Conservation (phyloP, 768 basidiomycete species). For the Boletus rufocinnamomeus region DNA sequence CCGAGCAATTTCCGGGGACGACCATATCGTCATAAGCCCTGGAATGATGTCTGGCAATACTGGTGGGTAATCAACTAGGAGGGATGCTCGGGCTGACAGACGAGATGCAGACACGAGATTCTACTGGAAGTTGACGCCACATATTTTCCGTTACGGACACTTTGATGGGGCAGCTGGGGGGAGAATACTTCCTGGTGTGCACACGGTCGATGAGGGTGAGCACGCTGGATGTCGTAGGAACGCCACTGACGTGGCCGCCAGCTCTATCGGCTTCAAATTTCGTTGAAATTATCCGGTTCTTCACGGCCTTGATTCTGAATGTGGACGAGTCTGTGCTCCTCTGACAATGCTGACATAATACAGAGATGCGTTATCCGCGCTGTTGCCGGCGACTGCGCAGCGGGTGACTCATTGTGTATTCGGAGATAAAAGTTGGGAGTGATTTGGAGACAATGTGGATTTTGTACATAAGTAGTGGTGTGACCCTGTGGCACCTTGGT, state of each 20-base stretch:
- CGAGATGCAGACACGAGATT: slow-evolving; percentile 41
- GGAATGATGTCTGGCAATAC: slow-evolving; percentile 64
- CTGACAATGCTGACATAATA: neutral
- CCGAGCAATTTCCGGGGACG: slow-evolving; percentile 38
- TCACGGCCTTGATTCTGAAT: slow-evolving; percentile 64
- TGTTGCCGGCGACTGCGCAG: neutral
- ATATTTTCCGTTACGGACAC: slow-evolving; percentile 70
- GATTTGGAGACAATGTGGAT: neutral
- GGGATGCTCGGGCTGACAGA: neutral
- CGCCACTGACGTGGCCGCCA: neutral
- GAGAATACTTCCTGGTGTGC: slow-evolving; percentile 45
- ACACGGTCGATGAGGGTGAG: slow-evolving; percentile 75
- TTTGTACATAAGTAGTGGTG: too few relatives aligned
- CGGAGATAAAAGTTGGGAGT: neutral
- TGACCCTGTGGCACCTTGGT: too few relatives aligned
- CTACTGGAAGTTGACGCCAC: slow-evolving; percentile 47
- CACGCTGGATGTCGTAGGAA: neutral
- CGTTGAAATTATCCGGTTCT: slow-evolving; percentile 68
- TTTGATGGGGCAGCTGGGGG: slow-evolving; percentile 35
- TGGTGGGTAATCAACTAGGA: slow-evolving; percentile 16
- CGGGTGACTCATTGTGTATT: too few relatives aligned
- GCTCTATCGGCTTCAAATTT: slow-evolving; percentile 52
- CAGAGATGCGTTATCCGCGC: neutral
- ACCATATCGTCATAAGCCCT: slow-evolving; percentile 44
- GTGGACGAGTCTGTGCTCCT: slow-evolving; percentile 50